These are phyloP conservation scores for Diaporthe citrichinensis DNA, from an alignment of 2,329 filamentous ascomycete species.

Conservation along the genomic window DNA sequence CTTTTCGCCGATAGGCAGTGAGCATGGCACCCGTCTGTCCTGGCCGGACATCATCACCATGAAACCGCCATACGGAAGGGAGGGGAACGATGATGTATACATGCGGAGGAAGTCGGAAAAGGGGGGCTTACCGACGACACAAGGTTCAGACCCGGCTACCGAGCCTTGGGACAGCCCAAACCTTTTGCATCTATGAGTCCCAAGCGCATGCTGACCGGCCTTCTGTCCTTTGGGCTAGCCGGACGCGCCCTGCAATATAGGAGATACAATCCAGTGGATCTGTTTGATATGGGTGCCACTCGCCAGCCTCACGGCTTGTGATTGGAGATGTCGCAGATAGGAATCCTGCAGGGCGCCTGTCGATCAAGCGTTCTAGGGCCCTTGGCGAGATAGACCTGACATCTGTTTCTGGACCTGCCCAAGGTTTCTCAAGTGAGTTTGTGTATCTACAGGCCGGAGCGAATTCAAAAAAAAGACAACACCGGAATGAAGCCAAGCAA, in stretches of 20 bases:
- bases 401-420: conserved; percentile 6
- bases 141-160: conserved; percentile 23
- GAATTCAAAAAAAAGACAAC: neutral
- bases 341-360: conserved; percentile 17
- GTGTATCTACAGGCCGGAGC: neutral
- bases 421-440: conserved; percentile 13
- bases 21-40: neutral
- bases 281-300: conserved; percentile 28
- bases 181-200: no score
- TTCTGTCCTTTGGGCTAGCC: conserved; percentile 7
- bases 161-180: neutral
- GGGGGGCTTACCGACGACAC: neutral
- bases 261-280: conserved; percentile 28
- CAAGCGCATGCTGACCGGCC: conserved; percentile 5
- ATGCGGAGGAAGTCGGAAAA: neutral
- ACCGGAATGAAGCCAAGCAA: conserved; percentile 28
- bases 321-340: conserved; percentile 32
- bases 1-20: conserved; percentile 6
- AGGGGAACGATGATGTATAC: neutral
- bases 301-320: conserved; percentile 24
- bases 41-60: conserved; percentile 1
- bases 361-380: conserved; percentile 32
- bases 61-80: conserved; percentile 11
- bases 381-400: conserved; percentile 29
- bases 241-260: conserved; percentile 10